A percentile compares a stretch with the other conserved stretches of the same genome.
phyloP scores from a whole-genome alignment of 345 rosid species.

The Pistacia vera region DNA sequence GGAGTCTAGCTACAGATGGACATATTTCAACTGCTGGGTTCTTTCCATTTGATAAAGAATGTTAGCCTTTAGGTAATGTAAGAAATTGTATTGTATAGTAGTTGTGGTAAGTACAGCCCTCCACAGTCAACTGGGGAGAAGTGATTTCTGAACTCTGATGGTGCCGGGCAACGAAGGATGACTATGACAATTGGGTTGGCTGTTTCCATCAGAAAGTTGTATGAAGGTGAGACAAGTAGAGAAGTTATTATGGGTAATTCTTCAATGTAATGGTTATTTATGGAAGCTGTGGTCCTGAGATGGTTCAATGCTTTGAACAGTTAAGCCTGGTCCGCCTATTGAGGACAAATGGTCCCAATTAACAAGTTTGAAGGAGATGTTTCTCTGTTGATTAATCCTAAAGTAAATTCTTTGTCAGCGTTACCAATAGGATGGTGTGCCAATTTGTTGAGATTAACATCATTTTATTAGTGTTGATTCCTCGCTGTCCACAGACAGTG shows the following conservation, averaged over 20 bases:
- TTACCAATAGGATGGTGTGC: neutral
- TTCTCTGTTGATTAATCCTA: neutral
- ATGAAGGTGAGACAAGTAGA: neutral
- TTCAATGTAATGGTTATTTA: neutral
- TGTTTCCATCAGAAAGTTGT: neutral
- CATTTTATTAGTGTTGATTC: neutral
- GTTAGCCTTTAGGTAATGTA: neutral
- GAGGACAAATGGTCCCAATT: neutral
- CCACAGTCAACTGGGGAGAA: neutral
- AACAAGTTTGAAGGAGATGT: neutral
- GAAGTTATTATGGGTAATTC: neutral
- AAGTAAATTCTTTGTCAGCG: neutral
- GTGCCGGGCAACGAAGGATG: neutral
- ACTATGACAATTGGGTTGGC: neutral
- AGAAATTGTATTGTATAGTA: neutral
- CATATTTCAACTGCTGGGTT: no score
- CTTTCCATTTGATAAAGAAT: neutral
- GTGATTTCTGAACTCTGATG: constrained; percentile 4
- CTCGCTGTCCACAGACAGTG: neutral
- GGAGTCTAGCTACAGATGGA: neutral
- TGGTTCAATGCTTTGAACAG: neutral
- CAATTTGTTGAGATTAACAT: neutral
- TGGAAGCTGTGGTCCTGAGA: constrained; percentile 18
- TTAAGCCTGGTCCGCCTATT: neutral
- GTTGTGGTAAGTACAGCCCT: neutral